Evolutionary conservation across 805 yeast species (phyloP), one percentile per base, ranked within the genome.

Genomic region (Candida quercuum): DNA sequence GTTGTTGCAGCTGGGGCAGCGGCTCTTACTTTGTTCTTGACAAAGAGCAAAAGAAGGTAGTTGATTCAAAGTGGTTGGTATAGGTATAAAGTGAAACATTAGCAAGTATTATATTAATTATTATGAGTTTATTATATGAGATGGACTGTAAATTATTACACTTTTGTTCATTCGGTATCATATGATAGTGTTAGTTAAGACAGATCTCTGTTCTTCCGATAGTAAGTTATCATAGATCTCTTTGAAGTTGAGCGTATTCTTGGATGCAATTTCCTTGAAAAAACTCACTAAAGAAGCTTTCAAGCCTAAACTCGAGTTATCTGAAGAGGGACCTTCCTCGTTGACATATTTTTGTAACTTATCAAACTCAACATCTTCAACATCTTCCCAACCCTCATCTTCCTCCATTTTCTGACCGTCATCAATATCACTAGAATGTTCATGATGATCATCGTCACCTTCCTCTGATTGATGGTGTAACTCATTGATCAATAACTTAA

Each of bases 1-100:
- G 78, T 78, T 4, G 68, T 91, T 33, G 96, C 96, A 1, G 72
- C 86, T 3, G 93, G 91, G 5, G 85, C 89, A 0, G 89, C 89
- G 1, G 63, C 69, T 3, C 38, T 67, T 14, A 70, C 77, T 1
- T 64, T 72, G 2, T 40, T 71, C 8, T 45, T 71, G 42, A 25
- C 36, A 3, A 66, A 43, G 35, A 53, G 45, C 36, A 59, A 48
- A 41, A 61, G 62, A 20, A 57, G 34, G 42, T n/a, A n/a, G n/a
- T n/a, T n/a, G n/a, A n/a, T n/a, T n/a, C n/a, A n/a, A n/a, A n/a
- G n/a, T n/a, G n/a, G n/a, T n/a, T n/a, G n/a, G n/a, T n/a, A n/a
- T n/a, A n/a, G n/a, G n/a, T n/a, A n/a, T n/a, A n/a, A n/a, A n/a
- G n/a, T n/a, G n/a, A n/a, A n/a, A n/a, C n/a, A n/a, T n/a, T n/a